Base-by-base conservation (phyloP, 768 basidiomycete species). In the Termitomyces sp. region DNA sequence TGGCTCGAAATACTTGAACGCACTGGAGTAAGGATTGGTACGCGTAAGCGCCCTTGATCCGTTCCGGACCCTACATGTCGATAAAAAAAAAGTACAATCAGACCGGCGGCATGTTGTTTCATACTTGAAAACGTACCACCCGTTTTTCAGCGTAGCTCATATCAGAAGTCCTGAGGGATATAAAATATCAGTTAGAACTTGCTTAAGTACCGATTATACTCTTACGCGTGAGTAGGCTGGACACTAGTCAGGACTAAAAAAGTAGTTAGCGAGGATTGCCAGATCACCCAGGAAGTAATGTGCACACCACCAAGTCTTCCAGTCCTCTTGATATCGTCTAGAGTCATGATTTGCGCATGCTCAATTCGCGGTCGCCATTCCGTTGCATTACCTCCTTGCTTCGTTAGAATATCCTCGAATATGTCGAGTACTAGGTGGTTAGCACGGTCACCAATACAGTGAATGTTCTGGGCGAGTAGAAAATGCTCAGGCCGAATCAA, bases 61-160 rank as follows among this genome's bases (percentile, higher is more conserved):
- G 79, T 45, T 89, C 82, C 0, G 86, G 75, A 0, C 96, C 62
- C 62, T 63, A 6, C 18, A 36, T 36, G 34, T 36, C 9, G 41
- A 41, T 42, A 42, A 42, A 42, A 20, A 41, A 6, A 15, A 36
- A 18, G 27, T 27, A 27, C 27, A 18, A 30, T 50, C 15, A 22
- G 30, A 50, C 24, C 24, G 13, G 4, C 30, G 4, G 20, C 30
- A 30, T 20, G 20, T 36, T 47, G 24, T 9, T 18, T 41, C 8
- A 39, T 18, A 15, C 16, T 46, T 42, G 11, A 8, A 36, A 16
- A 49, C 76, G 37, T 64, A 89, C 91, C 63, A 98, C 68, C 59
- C 95, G 84, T 8, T 70, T 76, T 70, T 97, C 93, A 1, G 94
- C 95, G 66, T 95, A 98, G 75, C 84, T 82, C 95, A 97, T 97